phyloP scores from a whole-genome alignment of 139 green algal species.

The Chlorella sp. region DNA sequence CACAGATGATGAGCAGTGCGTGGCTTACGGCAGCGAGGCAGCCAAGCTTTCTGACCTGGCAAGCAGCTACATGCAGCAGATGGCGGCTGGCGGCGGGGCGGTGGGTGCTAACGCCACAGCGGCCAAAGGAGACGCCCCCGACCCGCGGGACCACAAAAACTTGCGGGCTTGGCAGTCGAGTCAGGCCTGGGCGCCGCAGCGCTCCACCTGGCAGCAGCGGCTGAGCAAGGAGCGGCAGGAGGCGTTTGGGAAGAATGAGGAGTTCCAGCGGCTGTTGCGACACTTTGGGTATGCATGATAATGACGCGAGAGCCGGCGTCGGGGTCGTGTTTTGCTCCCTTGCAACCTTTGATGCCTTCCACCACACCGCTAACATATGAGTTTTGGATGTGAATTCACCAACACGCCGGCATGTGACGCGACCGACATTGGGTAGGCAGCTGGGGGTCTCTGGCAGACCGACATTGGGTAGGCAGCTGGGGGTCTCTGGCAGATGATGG shows the following conservation, averaged over 20 bases:
- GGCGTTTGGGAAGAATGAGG: not conserved
- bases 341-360: not conserved
- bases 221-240: constrained; percentile 6
- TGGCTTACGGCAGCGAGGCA: not conserved
- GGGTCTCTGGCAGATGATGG: no score
- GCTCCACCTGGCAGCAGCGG: not conserved
- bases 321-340: no score
- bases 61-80: constrained; percentile 13
- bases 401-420: no score
- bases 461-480: no score
- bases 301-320: no score
- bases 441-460: no score
- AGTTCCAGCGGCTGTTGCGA: constrained; percentile 12
- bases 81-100: not conserved
- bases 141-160: not conserved
- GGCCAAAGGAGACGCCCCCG: not conserved
- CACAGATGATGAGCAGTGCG: constrained; percentile 14
- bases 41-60: constrained; percentile 25
- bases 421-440: no score
- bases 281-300: constrained; percentile 18
- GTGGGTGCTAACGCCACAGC: not conserved
- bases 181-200: constrained; percentile 25
- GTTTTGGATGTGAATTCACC: no score
- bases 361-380: not conserved
- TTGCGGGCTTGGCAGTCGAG: constrained; percentile 16